phyloP scores from a whole-genome alignment of 1,139 yeast genomes.

The Pneumocystis wakefieldiae region DNA sequence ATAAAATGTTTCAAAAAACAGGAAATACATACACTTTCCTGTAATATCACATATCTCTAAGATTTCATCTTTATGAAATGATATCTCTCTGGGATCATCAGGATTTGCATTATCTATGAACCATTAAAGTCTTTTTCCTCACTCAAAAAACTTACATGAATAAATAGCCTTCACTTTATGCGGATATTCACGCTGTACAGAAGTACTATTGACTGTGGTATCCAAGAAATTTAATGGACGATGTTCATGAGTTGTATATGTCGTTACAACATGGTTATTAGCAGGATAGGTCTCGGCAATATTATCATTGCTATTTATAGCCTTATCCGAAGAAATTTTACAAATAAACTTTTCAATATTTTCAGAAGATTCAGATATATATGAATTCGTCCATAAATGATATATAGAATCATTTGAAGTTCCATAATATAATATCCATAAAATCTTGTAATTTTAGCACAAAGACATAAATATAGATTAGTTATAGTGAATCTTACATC shows the following conservation, averaged over 20 bases:
- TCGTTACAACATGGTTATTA: not conserved
- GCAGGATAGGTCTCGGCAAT: not conserved
- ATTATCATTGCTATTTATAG: not conserved
- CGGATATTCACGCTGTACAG: conserved; percentile 41
- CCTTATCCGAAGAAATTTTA: not conserved
- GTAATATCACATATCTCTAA: conserved; percentile 83
- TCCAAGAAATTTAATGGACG: not conserved
- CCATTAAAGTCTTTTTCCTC: not conserved
- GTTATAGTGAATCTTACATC: not conserved
- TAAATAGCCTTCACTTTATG: conserved; percentile 78
- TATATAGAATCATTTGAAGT: not conserved
- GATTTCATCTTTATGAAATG: conserved; percentile 78
- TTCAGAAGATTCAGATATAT: not conserved
- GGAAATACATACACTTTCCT: conserved; percentile 41
- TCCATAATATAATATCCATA: not conserved
- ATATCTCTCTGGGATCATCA: conserved; percentile 82
- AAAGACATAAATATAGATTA: not conserved
- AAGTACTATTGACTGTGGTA: conserved; percentile 24
- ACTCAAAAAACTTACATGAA: conserved; percentile 26
- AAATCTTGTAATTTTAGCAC: not conserved
- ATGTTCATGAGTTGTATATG: not conserved
- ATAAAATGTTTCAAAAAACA: not conserved
- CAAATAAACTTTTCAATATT: not conserved
- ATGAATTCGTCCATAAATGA: not conserved
- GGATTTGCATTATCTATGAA: conserved; percentile 60